Evolutionary conservation across 2,329 filamentous ascomycete genomes (phyloP), one percentile per base, ranked within the genome.

Genomic region (Helminthosporium solani): DNA sequence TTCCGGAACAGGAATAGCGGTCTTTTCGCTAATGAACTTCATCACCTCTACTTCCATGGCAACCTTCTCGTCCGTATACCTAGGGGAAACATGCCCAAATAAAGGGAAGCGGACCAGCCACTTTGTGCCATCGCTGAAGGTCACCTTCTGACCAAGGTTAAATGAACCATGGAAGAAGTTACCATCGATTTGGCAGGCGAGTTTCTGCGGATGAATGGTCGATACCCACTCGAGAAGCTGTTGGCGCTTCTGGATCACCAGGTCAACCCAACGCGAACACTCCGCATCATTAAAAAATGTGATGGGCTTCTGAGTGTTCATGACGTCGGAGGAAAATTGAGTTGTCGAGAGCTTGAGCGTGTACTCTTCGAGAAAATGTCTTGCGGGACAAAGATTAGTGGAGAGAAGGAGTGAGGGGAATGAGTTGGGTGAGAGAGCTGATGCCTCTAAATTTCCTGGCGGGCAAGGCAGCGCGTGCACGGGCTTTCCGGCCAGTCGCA

Each of bases 61-160:
- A 12, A 40, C 40, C 39, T 50, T 50, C 19, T 39, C 42, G 27
- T 42, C 44, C 21, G 28, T 33, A 7, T 31, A 31, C 23, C 19
- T 33, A 33, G 15, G 25, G n/a, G 15, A 33, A 34, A 39, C 43
- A 14, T 40, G 28, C 12, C 47, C 42, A 16, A 39, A 21, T 3
- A 42, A n/a, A 12, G 39, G n/a, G 18, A 50, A 46, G 19, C 39
- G 25, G 8, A 43, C 28, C 28, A 46, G 35, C 47, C 43, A 50
- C 6, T 39, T 34, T 7, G 31, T 39, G n/a, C 42, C 43, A 34
- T 50, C 39, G 19, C 35, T 19, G 21, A 46, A 50, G 30, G 30
- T 42, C 25, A 33, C 25, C 39, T 41, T 41, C 39, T 41, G 16
- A 21, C 39, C n/a, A 15, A 41, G 39, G 39, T 33, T 33, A 30